Evolutionary conservation across 305 asterid species (phyloP), one percentile per base, ranked within the genome.

Genomic region (Rubia peregrina): DNA sequence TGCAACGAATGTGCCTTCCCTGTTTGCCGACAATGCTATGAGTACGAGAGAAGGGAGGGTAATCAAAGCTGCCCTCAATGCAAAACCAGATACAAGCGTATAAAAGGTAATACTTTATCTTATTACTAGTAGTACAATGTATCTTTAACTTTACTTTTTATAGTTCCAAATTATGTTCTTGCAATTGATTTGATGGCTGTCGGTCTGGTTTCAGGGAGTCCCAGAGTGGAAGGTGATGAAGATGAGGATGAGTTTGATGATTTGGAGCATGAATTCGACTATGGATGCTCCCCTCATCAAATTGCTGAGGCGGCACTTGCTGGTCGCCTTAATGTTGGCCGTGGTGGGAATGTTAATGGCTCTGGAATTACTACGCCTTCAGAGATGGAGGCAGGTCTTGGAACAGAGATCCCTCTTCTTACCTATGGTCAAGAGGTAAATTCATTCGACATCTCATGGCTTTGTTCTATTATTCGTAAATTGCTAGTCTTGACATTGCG

Each of bases 1-100:
- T 94, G 98, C 79, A 91, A 94, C 75, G 98, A 94, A 80, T 94
- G 98, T 71, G 98, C 97, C 67, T 89, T 94, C 80, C 98, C 98
- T 42, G 81, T 93, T 75, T 93, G 98, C 69, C 80, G 96, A 70
- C 89, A 88, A 16, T 94, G 98, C 81, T 94, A 94, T 78, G 98
- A 94, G 69, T 94, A 91, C 41, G 98, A 94, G 73, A 83, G 98
- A 71, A 84, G 94, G 71, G 97, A 94, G 74, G 98, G 98, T 57
- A 91, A 87, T 82, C 96, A 94, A 84, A 83, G 91, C 76, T 94
- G 98, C 69, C 98, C 98, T 78, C 98, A 91, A 75, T 94, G 98
- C 88, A 94, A 91, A 83, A 91, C 98, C 71, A 74, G 97, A 83
- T 94, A 70, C 93, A 91, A 94, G 82, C 95, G 97, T 49, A 78